Percentiles rank a stretch among this genome's conserved stretches.
Conservation (phyloP, 257 asterid species). For the Solanum rostratum region DNA sequence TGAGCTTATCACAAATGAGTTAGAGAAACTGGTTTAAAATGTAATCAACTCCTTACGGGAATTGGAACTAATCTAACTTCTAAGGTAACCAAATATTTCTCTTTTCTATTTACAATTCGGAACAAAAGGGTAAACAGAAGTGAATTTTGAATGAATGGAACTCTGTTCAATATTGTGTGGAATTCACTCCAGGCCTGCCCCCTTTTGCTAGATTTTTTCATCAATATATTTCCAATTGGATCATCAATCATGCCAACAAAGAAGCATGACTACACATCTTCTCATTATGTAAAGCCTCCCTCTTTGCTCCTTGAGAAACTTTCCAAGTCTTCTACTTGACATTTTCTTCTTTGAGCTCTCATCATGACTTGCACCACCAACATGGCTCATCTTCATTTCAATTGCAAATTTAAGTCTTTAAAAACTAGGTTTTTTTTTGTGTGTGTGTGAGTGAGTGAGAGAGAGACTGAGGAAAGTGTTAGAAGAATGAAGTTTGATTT, state of each 20-base stretch:
- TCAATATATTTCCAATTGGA: neutral
- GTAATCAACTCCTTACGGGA: neutral
- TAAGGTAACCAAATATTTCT: neutral
- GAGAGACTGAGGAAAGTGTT: neutral
- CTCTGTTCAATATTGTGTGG: neutral
- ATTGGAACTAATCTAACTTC: neutral
- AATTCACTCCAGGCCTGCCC: neutral
- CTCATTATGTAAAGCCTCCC: conserved; percentile 52
- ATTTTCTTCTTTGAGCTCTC: conserved; percentile 28
- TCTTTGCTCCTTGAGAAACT: conserved; percentile 48
- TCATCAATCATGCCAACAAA: conserved; percentile 52
- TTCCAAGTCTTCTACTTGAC: conserved; percentile 29
- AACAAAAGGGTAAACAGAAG: neutral
- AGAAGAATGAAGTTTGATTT: neutral
- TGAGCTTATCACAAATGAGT: too few relatives aligned
- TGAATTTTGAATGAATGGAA: neutral
- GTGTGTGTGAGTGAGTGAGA: neutral
- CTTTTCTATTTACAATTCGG: neutral
- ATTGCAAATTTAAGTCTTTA: neutral
- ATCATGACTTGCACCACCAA: conserved; percentile 1
- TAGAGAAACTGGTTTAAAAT: too few relatives aligned
- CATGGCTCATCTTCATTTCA: conserved; percentile 20
- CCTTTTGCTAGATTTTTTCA: neutral
- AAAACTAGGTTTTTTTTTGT: neutral
- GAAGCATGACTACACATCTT: conserved; percentile 69